Evolutionary conservation across 805 yeast genomes (phyloP).

Genomic region (Wickerhamomyces chaumierensis): DNA sequence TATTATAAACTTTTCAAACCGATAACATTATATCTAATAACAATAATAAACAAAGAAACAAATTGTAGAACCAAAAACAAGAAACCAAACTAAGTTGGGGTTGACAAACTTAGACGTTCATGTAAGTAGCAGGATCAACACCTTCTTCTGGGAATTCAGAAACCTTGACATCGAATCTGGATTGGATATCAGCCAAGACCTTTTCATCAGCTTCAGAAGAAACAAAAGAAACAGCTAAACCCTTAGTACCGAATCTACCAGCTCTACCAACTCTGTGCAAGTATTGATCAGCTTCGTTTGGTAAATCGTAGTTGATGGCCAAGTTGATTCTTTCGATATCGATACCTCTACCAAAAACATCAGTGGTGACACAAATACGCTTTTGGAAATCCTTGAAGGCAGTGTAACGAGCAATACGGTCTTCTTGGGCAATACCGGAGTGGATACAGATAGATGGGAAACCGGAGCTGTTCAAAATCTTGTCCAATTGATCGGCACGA

Average conservation of each 20-base stretch:
- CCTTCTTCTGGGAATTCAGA: constrained; percentile 96
- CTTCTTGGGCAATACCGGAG: constrained; percentile 92
- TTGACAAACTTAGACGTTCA: constrained; percentile 93
- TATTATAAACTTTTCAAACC: too few relatives aligned
- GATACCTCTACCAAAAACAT: constrained; percentile 98
- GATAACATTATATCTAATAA: too few relatives aligned
- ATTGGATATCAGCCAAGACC: constrained; percentile 86
- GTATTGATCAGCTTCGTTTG: constrained; percentile 94
- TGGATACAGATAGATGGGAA: constrained; percentile 98
- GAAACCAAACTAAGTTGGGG: too few relatives aligned
- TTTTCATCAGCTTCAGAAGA: constrained; percentile 80
- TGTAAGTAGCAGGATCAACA: constrained; percentile 93
- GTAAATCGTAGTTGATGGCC: constrained; percentile 96
- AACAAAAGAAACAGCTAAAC: constrained; percentile 88
- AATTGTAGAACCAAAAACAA: too few relatives aligned
- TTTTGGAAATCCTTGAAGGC: constrained; percentile 95
- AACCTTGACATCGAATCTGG: constrained; percentile 92
- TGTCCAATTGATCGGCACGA: constrained; percentile 88
- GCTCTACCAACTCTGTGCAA: constrained; percentile 99
- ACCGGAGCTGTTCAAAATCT: constrained; percentile 78
- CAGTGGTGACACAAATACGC: constrained; percentile 97
- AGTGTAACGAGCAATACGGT: constrained; percentile 94
- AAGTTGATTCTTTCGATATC: constrained; percentile 97
- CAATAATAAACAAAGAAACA: too few relatives aligned
- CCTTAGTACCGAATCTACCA: constrained; percentile 99